Base-by-base conservation (phyloP, 2,329 filamentous ascomycete species). In the Hypoxylon sp. region DNA sequence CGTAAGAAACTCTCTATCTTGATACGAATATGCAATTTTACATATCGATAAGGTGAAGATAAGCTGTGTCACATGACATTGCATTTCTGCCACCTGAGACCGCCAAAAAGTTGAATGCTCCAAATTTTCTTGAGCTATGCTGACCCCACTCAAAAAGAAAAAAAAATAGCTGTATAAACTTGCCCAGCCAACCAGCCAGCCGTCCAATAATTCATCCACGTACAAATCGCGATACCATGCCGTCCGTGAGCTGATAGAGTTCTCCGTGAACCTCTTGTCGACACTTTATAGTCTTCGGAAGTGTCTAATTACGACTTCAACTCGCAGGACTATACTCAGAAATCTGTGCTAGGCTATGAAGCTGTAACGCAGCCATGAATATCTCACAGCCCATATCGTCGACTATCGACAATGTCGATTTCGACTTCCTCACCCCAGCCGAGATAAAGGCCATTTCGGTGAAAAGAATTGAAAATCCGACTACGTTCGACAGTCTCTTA, bases 371-470 rank as follows among this genome's bases (percentile, higher is more conserved):
- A 76, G 47, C 69, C 65, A 88, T 89, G 87, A 89, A 89, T 73
- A 85, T 89, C 69, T 86, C 90, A 61, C 90, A 93, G 72, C 93
- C 95, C 40, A 85, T 97, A 62, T 83, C 90, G 64, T 96, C 92
- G 70, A 83, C 88, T 72, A 89, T 99, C 70, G 85, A 89, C 73
- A 89, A 88, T 73, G 91, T 99, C 71, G 91, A 96, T 73, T 99
- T 99, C 75, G 88, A 87, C 41, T 91, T 96, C 72, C 86, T 98
- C 67, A 87, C 90, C 17, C 82, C 88, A 48, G 82, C 88, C 59
- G 94, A 99, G 75, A 92, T 99, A 73, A 88, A 88, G 73, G 84
- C 88, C 60, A 87, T 98, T 68, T 99, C 95, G 7, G 95, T 97
- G 66, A 95, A 95, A 80, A 87, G 88, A 76, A 96, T 99, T 69